These are phyloP conservation scores for Zelonia costaricensis DNA, from an alignment of 208 protist genomes.

Conservation along the genomic window DNA sequence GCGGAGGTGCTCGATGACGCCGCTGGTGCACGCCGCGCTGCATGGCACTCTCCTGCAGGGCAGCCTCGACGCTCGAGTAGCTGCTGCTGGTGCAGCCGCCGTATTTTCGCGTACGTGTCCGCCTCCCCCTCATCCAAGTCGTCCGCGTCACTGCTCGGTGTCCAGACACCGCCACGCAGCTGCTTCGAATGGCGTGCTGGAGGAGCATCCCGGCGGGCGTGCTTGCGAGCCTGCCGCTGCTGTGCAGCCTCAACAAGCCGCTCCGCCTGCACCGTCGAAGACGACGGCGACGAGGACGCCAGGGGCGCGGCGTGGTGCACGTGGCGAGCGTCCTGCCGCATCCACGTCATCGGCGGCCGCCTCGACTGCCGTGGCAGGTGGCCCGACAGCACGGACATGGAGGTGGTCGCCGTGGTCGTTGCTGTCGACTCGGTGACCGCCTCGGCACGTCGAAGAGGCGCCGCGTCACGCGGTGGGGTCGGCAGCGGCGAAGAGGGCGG, in stretches of 20 bases:
- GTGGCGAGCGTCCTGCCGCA: no score
- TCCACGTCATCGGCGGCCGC: neutral
- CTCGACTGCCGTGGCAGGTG: neutral
- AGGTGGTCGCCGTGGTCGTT: neutral
- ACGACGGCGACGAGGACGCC: neutral
- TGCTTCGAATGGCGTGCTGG: neutral
- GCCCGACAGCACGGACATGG: no score
- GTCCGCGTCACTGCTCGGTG: neutral
- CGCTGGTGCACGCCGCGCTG: neutral
- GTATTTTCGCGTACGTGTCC: constrained; percentile 13
- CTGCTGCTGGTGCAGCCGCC: neutral
- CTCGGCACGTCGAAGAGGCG: no score
- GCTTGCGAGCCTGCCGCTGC: neutral
- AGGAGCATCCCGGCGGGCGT: neutral
- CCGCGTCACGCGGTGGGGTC: neutral
- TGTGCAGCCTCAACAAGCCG: neutral
- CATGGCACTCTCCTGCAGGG: neutral
- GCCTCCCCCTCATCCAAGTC: constrained; percentile 1
- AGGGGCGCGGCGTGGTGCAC: neutral
- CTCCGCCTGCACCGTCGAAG: neutral
- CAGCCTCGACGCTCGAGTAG: no score
- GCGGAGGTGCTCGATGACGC: no score
- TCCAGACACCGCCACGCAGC: neutral
- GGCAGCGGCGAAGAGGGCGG: neutral
- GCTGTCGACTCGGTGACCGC: no score